These are phyloP conservation scores for Kernera saxatilis DNA, from an alignment of 345 rosid species.

Conservation along the genomic window DNA sequence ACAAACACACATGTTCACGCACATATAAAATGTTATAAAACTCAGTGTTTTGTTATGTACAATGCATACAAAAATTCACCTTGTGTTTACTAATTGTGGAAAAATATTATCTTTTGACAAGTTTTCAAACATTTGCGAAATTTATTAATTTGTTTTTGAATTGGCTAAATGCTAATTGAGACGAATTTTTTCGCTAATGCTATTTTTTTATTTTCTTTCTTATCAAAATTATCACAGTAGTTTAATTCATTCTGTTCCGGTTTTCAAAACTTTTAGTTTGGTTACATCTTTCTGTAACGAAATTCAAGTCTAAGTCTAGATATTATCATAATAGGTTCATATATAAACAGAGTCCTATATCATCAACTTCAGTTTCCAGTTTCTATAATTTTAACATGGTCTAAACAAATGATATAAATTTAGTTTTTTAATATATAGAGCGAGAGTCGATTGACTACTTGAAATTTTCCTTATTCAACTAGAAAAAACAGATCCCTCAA, in stretches of 20 bases:
- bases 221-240: not conserved
- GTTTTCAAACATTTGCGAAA: not conserved
- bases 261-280: not conserved
- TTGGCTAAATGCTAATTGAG: not conserved
- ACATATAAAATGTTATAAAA: not conserved
- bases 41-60: not conserved
- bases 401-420: not conserved
- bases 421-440: not conserved
- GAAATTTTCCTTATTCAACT: not conserved
- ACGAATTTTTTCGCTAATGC: not conserved
- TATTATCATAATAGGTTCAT: too few species aligned
- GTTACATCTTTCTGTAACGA: not conserved
- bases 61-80: not conserved
- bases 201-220: not conserved
- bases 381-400: not conserved
- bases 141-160: not conserved
- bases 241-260: not conserved
- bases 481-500: slow-evolving; percentile 9
- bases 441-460: not conserved
- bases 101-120: not conserved
- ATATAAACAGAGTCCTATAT: not conserved
- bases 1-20: not conserved
- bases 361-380: not conserved
- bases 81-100: not conserved
- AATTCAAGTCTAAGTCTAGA: not conserved